These are phyloP conservation scores for Irpex sp. DNA, from an alignment of 1,284 basidiomycete species.

Conservation along the genomic window DNA sequence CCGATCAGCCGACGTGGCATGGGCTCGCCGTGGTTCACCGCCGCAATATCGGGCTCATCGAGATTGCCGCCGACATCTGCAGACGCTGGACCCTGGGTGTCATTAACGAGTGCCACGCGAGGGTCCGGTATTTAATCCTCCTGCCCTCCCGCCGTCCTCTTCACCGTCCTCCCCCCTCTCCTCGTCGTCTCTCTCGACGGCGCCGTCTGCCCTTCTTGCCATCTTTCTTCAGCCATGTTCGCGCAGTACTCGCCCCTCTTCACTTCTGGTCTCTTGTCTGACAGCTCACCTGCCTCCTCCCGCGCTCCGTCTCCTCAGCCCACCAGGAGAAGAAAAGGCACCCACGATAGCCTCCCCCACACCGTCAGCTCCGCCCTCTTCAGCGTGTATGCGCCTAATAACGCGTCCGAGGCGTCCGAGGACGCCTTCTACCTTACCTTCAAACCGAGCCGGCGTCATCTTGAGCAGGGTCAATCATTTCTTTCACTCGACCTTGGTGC, in stretches of 20 bases:
- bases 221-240: conserved; percentile 18
- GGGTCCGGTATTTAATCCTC: background rate
- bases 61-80: background rate
- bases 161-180: conserved; percentile 2
- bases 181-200: conserved; percentile 5
- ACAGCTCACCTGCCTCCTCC: conserved; percentile 27
- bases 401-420: conserved; percentile 5
- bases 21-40: conserved; percentile 3
- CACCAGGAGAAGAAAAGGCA: conserved; percentile 26
- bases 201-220: background rate
- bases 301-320: conserved; percentile 29
- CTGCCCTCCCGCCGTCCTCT: background rate
- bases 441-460: conserved; percentile 22
- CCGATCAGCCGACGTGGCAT: conserved; percentile 10
- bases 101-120: background rate
- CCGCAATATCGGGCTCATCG: background rate
- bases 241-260: conserved; percentile 54
- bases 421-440: conserved; percentile 26
- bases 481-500: conserved; percentile 54
- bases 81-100: background rate
- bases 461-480: conserved; percentile 39
- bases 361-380: conserved; percentile 31
- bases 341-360: conserved; percentile 37
- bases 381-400: conserved; percentile 20
- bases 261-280: conserved; percentile 49